A percentile compares a stretch with the other conserved stretches of the same genome.
phyloP scores from a whole-genome alignment of 176 grass and related monocot genomes.

The Triticum aestivum region IWGSC_CS_RefSeq_v2.1 NC_057797.1:656675834-656676333 shows the following conservation, averaged over 20 bases:
- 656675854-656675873: no score
- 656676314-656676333: not conserved
- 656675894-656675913: no score
- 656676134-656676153: not conserved
- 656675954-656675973: not conserved
- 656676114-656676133: not conserved
- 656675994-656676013: not conserved
- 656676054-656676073: not conserved
- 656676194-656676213: constrained; percentile 13
- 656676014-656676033: not conserved
- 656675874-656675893: no score
- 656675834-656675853: no score
- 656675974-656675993: not conserved
- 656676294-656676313: constrained; percentile 4
- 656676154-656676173: not conserved
- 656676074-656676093: not conserved
- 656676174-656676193: not conserved
- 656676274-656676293: not conserved
- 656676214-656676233: not conserved
- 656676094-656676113: not conserved
- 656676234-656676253: constrained; percentile 25
- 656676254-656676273: constrained; percentile 20
- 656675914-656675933: no score
- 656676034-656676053: not conserved
- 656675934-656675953: not conserved